A percentile compares a stretch with the other conserved stretches of the same genome.
These are phyloP conservation scores for Albifimbria verrucaria DNA, from an alignment of 2,329 filamentous ascomycete species.

Conservation along the genomic window DNA sequence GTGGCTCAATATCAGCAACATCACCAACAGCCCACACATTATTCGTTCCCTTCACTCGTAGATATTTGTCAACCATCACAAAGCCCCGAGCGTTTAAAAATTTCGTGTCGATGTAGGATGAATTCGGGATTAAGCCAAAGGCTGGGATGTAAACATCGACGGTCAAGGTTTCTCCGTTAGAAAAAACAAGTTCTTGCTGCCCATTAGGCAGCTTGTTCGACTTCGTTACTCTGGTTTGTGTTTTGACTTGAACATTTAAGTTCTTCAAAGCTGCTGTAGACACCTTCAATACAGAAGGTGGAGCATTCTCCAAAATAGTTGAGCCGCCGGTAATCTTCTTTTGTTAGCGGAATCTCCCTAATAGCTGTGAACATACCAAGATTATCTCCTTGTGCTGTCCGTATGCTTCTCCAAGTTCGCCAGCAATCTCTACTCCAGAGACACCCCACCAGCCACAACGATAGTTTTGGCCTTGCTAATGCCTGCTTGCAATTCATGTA, in stretches of 20 bases:
- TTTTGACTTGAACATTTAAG: conserved; percentile 40
- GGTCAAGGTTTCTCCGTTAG: conserved; percentile 29
- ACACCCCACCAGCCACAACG: conserved; percentile 50
- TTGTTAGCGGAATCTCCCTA: conserved; percentile 29
- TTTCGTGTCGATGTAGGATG: conserved; percentile 44
- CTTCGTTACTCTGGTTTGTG: conserved; percentile 33
- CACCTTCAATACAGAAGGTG: conserved; percentile 38
- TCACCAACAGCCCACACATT: conserved; percentile 54
- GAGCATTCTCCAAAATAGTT: too few relatives aligned
- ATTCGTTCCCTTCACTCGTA: conserved; percentile 40
- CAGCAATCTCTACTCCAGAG: conserved; percentile 49
- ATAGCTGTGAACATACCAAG: conserved; percentile 38
- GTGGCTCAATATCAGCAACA: conserved; percentile 20
- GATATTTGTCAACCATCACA: conserved; percentile 47
- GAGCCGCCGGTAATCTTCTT: too few relatives aligned
- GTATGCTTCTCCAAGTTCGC: conserved; percentile 48
- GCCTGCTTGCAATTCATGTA: conserved; percentile 31
- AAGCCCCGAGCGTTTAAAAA: conserved; percentile 42
- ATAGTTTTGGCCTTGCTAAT: conserved; percentile 43
- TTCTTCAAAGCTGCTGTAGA: conserved; percentile 36
- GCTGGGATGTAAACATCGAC: conserved; percentile 46
- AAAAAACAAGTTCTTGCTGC: conserved; percentile 33
- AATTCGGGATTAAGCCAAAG: conserved; percentile 51
- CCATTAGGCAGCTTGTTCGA: conserved; percentile 17
- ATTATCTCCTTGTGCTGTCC: conserved; percentile 43